Conservation (phyloP, 192 early-diverging fungal species). For the Backusella macrospora region DNA sequence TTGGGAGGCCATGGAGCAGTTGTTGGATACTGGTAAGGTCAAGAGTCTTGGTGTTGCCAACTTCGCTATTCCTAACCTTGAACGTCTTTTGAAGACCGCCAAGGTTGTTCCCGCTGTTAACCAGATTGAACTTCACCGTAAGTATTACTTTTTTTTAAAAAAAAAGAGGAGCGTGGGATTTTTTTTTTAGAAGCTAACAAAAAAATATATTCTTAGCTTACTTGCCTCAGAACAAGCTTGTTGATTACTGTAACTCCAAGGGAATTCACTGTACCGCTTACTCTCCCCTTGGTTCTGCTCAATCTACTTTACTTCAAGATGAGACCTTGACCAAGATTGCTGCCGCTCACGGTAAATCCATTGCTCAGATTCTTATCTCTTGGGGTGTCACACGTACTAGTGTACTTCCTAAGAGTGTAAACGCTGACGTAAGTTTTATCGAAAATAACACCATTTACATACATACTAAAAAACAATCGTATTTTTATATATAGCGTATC, state of each 20-base stretch:
- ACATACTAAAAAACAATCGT: neutral
- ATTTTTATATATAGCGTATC: conserved; percentile 48
- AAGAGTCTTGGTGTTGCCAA: conserved; percentile 89
- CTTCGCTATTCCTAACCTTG: conserved; percentile 62
- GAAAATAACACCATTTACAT: neutral
- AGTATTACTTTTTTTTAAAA: neutral
- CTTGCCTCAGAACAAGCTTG: conserved; percentile 59
- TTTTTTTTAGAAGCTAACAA: neutral
- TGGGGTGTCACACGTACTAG: conserved; percentile 80
- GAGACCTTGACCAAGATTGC: conserved; percentile 66
- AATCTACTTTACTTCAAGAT: conserved; percentile 31
- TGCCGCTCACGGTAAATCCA: conserved; percentile 59
- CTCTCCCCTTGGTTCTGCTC: conserved; percentile 72
- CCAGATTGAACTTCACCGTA: conserved; percentile 54
- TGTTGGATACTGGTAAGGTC: conserved; percentile 71
- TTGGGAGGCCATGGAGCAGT: conserved; percentile 82
- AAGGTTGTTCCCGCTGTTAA: conserved; percentile 79
- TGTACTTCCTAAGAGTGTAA: conserved; percentile 85
- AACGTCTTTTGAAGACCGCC: conserved; percentile 65
- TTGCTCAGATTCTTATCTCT: conserved; percentile 79
- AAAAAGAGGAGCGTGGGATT: neutral
- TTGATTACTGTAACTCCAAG: conserved; percentile 71
- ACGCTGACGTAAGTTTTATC: conserved; percentile 37
- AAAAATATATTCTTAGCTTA: conserved; percentile 24
- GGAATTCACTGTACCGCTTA: conserved; percentile 81